Percentiles rank a stretch among this genome's conserved stretches.
These are phyloP conservation scores for Vitis riparia DNA, from an alignment of 164 flowering plant genomes.

Conservation along the genomic window DNA sequence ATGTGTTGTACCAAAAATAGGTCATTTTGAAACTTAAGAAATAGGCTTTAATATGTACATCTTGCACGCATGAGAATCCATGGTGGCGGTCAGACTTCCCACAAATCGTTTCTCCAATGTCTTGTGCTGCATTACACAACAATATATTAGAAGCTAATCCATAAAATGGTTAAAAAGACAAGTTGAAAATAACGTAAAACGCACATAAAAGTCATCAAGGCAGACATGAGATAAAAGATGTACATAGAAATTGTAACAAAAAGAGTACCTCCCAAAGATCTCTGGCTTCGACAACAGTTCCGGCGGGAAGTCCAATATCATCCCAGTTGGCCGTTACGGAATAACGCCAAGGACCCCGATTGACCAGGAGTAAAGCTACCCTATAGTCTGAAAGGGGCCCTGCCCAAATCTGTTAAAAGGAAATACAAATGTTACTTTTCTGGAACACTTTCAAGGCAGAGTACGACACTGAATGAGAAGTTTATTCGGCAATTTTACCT, in stretches of 20 bases:
- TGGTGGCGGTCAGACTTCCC: constrained; percentile 49
- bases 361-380: constrained; percentile 57
- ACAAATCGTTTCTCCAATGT: constrained; percentile 46
- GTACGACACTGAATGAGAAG: background rate
- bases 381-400: constrained; percentile 71
- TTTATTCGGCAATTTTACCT: constrained; percentile 41
- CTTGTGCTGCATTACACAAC: constrained; percentile 48
- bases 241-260: background rate
- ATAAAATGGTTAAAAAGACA: too few species aligned
- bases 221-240: background rate
- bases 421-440: background rate
- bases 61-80: constrained; percentile 47
- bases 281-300: constrained; percentile 52
- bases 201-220: background rate
- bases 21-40: constrained; percentile 18
- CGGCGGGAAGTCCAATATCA: constrained; percentile 58
- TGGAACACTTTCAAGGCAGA: too few species aligned
- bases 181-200: too few species aligned
- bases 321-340: constrained; percentile 74
- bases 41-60: constrained; percentile 51
- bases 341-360: constrained; percentile 33
- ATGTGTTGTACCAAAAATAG: too few species aligned
- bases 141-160: background rate
- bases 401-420: constrained; percentile 66
- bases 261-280: constrained; percentile 75